phyloP scores from a whole-genome alignment of 2,329 filamentous ascomycete genomes.

The Ophiostoma piceae region DNA sequence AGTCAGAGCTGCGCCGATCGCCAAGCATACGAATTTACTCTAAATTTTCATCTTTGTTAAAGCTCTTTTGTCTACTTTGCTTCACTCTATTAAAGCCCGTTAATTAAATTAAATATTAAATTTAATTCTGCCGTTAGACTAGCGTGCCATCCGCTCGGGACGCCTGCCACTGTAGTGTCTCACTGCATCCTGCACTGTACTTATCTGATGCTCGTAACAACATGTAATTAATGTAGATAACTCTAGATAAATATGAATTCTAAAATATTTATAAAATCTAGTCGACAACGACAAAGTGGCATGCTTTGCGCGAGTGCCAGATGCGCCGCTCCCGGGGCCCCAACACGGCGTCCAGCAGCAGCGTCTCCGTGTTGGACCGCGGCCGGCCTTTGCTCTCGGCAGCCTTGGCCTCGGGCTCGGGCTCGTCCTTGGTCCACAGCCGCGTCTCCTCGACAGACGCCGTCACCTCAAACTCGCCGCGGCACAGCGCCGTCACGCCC shows the following conservation, averaged over 20 bases:
- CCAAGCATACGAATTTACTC: neutral
- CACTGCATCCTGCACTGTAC: too few species aligned
- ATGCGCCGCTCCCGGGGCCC: slow-evolving; percentile 57
- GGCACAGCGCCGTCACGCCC: slow-evolving; percentile 68
- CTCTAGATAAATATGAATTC: too few species aligned
- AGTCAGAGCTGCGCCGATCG: neutral
- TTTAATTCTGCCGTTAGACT: neutral
- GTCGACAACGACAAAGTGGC: slow-evolving; percentile 51
- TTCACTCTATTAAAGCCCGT: neutral
- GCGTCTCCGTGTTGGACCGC: slow-evolving; percentile 50
- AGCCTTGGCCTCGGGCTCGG: slow-evolving; percentile 20
- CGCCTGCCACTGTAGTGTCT: neutral
- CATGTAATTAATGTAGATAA: too few species aligned
- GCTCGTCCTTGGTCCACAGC: slow-evolving; percentile 40
- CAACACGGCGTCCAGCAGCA: slow-evolving; percentile 55
- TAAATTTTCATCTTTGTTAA: slow-evolving; percentile 12
- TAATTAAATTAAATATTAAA: neutral
- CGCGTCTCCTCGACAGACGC: slow-evolving; percentile 76
- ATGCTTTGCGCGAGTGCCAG: slow-evolving; percentile 59
- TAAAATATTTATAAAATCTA: too few species aligned
- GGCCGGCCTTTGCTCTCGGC: slow-evolving; percentile 32
- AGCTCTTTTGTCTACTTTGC: slow-evolving; percentile 9
- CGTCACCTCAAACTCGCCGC: slow-evolving; percentile 76
- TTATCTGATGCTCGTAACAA: too few species aligned
- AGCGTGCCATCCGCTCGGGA: neutral